Percentiles rank a stretch among this genome's conserved stretches.
Evolutionary conservation across 352 stramenopile genomes (phyloP).

Genomic region (Pythium scleroteichum): DNA sequence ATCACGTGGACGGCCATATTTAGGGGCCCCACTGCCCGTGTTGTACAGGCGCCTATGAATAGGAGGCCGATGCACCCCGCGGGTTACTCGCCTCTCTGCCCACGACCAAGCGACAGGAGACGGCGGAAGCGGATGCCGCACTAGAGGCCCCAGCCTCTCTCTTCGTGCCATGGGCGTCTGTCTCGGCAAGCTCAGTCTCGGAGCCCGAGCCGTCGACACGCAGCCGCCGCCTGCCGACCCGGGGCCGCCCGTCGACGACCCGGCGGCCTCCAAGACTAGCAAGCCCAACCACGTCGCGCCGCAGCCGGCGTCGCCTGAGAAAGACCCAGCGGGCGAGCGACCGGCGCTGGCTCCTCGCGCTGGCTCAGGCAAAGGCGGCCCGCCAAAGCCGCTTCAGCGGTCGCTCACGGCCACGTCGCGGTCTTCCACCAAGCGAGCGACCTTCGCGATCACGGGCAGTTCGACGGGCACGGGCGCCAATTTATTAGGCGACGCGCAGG

Average conservation of each 20-base stretch:
- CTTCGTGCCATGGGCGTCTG: constrained; percentile 22
- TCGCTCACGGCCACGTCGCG: constrained; percentile 13
- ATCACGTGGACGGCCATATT: no score
- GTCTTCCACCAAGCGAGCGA: constrained; percentile 10
- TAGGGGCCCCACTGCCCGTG: no score
- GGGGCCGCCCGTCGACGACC: not conserved
- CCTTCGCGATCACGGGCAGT: constrained; percentile 13
- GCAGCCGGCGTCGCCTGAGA: not conserved
- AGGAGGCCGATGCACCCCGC: no score
- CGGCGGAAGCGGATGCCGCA: not conserved
- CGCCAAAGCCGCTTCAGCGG: constrained; percentile 4
- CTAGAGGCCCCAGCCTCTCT: not conserved
- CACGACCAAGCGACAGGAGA: no score
- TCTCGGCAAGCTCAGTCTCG: constrained; percentile 23
- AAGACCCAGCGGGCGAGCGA: not conserved
- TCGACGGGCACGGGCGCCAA: not conserved
- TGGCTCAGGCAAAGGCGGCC: not conserved
- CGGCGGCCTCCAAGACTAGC: constrained; percentile 1
- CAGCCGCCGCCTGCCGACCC: not conserved
- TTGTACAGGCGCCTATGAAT: no score
- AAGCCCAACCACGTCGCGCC: constrained; percentile 18
- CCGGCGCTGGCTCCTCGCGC: not conserved
- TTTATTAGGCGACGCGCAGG: not conserved
- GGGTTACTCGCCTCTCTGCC: no score
- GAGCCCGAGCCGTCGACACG: constrained; percentile 10